These are phyloP conservation scores for Aspergillus carlsbadensis DNA, from an alignment of 495 filamentous ascomycete species.

Conservation along the genomic window DNA sequence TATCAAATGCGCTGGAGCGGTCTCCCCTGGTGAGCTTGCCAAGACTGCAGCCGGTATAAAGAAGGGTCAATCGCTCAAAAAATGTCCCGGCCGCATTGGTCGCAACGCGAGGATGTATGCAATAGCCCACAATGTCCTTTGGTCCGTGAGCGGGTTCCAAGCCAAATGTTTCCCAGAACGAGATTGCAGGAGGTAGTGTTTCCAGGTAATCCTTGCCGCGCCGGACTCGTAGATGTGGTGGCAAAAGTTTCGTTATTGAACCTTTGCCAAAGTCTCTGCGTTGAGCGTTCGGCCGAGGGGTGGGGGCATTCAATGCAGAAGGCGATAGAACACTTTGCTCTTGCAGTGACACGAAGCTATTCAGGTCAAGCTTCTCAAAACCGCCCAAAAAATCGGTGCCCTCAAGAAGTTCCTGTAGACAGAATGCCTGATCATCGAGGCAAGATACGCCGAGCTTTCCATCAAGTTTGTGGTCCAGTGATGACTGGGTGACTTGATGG, in stretches of 20 bases:
- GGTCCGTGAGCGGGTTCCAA: conserved; percentile 73
- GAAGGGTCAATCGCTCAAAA: conserved; percentile 64
- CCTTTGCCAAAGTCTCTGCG: conserved; percentile 30
- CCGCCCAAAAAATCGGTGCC: conserved; percentile 30
- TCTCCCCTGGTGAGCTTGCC: conserved; percentile 65
- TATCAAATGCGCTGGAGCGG: conserved; percentile 46
- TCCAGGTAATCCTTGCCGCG: conserved; percentile 73
- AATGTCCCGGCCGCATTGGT: conserved; percentile 64
- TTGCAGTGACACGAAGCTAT: conserved; percentile 36
- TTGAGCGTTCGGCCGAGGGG: conserved; percentile 22
- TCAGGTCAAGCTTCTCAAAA: conserved; percentile 38
- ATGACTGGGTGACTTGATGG: conserved; percentile 51
- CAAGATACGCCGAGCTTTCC: conserved; percentile 29
- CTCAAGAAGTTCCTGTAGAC: conserved; percentile 29
- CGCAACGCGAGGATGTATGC: conserved; percentile 68
- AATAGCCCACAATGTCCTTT: conserved; percentile 79
- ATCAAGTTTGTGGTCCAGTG: conserved; percentile 39
- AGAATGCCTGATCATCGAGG: conserved; percentile 28
- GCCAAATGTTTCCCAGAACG: conserved; percentile 90
- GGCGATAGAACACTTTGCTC: conserved; percentile 27
- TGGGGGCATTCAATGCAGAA: conserved; percentile 12
- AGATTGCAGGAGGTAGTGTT: conserved; percentile 72
- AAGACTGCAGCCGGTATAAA: conserved; percentile 78
- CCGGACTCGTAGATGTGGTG: conserved; percentile 75
- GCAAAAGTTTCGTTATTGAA: conserved; percentile 38